Evolutionary conservation across 805 yeast genomes (phyloP).

Genomic region (Candida coquimbonensis): DNA sequence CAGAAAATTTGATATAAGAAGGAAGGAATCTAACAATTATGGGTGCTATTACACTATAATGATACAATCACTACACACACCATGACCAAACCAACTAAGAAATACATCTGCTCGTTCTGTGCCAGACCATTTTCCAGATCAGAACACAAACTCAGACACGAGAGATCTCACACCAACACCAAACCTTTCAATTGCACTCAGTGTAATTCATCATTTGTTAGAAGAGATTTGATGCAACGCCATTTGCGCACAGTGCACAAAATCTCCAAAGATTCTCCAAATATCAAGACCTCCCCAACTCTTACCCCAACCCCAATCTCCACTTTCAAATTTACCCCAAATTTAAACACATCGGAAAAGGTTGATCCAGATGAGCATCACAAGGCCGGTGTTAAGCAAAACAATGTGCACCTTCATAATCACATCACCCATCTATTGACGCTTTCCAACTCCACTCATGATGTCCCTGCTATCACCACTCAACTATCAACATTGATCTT

Average conservation of each 20-base stretch:
- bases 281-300: too few relatives aligned
- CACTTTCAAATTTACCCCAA: not conserved
- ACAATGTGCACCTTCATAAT: not conserved
- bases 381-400: too few relatives aligned
- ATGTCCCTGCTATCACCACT: constrained; percentile 1
- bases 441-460: constrained; percentile 2
- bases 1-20: too few relatives aligned
- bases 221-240: constrained; percentile 13
- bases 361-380: not conserved
- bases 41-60: too few relatives aligned
- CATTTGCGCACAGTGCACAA: constrained; percentile 13
- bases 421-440: constrained; percentile 8
- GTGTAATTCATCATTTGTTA: constrained; percentile 11
- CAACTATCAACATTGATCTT: constrained; percentile 9
- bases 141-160: constrained; percentile 13
- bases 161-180: constrained; percentile 14
- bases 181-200: constrained; percentile 11
- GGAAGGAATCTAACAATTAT: too few relatives aligned
- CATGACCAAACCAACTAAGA: constrained; percentile 5
- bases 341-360: not conserved
- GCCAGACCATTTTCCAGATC: constrained; percentile 13
- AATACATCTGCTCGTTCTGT: constrained; percentile 13
- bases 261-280: not conserved
- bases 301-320: not conserved
- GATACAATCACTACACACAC: not conserved